Conservation (phyloP, 2,329 filamentous ascomycete genomes). For the Golovinomyces cichoracearum region DNA sequence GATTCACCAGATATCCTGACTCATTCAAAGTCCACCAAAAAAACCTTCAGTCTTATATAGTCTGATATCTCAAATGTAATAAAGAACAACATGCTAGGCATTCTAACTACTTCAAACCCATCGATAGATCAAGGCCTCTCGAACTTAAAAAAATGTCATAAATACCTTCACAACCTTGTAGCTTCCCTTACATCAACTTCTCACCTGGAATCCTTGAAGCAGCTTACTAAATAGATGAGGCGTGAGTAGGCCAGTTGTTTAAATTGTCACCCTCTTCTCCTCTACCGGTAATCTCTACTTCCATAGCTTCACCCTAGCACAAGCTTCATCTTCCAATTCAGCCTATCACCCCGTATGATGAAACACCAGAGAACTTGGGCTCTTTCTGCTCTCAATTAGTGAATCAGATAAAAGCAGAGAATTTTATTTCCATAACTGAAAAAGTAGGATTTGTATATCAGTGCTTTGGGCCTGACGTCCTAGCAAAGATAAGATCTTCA, state of each 20-base stretch:
- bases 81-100: background rate
- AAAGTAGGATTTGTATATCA: background rate
- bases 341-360: background rate
- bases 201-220: background rate
- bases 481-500: background rate
- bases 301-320: background rate
- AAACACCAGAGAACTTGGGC: background rate
- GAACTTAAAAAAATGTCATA: background rate
- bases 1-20: slow-evolving; percentile 2
- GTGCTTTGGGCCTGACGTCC: background rate
- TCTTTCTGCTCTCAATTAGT: background rate
- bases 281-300: background rate
- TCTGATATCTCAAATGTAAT: background rate
- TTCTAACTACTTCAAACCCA: background rate
- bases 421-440: background rate
- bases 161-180: background rate
- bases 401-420: background rate
- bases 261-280: background rate
- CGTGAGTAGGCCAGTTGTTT: background rate
- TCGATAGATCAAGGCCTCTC: background rate
- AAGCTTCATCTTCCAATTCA: background rate
- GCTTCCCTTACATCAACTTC: background rate
- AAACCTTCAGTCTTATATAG: background rate
- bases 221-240: background rate
- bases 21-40: background rate